Evolutionary conservation across 2,329 filamentous ascomycete species (phyloP).

Genomic region (Neofusicoccum cordaticola): DNA sequence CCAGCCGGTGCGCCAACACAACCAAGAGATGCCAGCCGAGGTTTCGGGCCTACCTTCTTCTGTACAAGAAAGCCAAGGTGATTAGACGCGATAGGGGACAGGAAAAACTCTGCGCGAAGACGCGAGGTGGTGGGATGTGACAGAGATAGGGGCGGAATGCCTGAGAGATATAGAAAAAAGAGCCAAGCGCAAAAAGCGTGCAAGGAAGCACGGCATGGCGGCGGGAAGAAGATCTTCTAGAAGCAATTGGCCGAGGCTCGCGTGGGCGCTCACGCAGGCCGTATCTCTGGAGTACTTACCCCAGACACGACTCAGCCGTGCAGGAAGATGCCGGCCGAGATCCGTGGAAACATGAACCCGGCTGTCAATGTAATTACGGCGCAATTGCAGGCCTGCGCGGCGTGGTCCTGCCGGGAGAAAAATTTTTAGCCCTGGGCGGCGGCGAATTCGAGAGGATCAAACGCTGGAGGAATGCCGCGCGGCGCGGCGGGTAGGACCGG

Average conservation of each 20-base stretch:
- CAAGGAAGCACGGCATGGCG: neutral
- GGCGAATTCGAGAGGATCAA: neutral
- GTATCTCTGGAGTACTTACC: slow-evolving; percentile 5
- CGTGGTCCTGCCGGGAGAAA: neutral
- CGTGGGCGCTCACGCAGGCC: neutral
- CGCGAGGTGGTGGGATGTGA: neutral
- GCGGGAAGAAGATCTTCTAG: neutral
- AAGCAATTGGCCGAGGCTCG: neutral
- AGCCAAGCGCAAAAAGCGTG: no score
- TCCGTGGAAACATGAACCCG: no score
- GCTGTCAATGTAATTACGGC: neutral
- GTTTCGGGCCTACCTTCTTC: neutral
- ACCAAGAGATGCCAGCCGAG: neutral
- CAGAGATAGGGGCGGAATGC: neutral
- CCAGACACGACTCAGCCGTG: slow-evolving; percentile 3
- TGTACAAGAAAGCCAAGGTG: neutral
- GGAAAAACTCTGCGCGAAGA: no score
- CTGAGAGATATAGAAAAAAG: neutral
- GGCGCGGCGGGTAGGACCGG: slow-evolving; percentile 5
- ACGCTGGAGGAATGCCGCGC: neutral
- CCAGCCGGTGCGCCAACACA: neutral
- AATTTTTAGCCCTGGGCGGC: neutral
- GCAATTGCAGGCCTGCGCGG: neutral
- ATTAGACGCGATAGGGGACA: neutral
- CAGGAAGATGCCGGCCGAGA: neutral